Evolutionary conservation across 768 basidiomycete species (phyloP).

Genomic region (Epithele typhae): DNA sequence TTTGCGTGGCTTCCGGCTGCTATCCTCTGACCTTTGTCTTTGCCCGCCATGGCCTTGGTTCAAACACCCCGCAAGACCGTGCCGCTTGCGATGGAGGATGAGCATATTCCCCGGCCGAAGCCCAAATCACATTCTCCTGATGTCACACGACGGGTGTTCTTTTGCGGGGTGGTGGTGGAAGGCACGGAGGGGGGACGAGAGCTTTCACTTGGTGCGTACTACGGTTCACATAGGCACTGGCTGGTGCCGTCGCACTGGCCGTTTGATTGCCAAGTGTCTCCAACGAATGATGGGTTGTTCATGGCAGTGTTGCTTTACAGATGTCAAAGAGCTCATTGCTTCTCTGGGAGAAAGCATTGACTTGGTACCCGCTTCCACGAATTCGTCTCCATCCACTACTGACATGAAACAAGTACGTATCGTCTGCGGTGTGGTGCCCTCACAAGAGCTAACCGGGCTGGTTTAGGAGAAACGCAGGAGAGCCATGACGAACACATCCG

Average conservation of each 20-base stretch:
- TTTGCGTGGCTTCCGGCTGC: not conserved
- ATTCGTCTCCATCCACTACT: conserved; percentile 35
- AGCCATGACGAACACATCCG: conserved; percentile 58
- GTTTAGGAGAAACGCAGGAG: conserved; percentile 43
- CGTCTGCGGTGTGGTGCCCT: not conserved
- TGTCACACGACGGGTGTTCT: conserved; percentile 78
- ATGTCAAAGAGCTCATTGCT: conserved; percentile 73
- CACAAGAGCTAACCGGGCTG: too few species aligned
- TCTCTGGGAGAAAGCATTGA: conserved; percentile 69
- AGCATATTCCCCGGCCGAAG: conserved; percentile 38
- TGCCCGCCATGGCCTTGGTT: conserved; percentile 52
- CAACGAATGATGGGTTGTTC: not conserved
- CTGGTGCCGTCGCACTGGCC: too few species aligned
- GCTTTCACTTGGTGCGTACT: conserved; percentile 61
- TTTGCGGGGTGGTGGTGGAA: conserved; percentile 88
- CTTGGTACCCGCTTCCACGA: conserved; percentile 40
- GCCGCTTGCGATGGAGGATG: conserved; percentile 69
- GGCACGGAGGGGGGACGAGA: conserved; percentile 67
- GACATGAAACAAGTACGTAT: conserved; percentile 27
- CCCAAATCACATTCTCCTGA: conserved; percentile 33
- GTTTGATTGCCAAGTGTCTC: not conserved
- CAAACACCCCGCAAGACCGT: conserved; percentile 70
- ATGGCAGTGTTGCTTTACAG: conserved; percentile 32
- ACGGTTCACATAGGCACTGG: too few species aligned
- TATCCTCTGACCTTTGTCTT: conserved; percentile 1